phyloP scores from a whole-genome alignment of 371 early-diverging fungal species.

The Chytridium lagenaria region DNA sequence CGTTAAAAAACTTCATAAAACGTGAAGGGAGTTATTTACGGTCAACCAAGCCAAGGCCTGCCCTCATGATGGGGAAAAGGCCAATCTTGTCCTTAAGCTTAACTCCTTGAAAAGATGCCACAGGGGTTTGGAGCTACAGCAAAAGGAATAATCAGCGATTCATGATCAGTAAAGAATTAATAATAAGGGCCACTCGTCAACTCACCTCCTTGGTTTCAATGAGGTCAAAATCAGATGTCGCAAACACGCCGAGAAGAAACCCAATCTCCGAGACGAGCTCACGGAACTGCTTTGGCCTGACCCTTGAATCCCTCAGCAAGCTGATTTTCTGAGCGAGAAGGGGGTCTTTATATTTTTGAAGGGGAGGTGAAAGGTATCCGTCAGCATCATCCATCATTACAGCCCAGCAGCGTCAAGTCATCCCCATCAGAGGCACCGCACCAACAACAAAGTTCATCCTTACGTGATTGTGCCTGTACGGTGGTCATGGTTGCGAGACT shows the following conservation, averaged over 20 bases:
- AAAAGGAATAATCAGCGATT: constrained; percentile 8
- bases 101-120: constrained; percentile 57
- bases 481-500: neutral
- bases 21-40: constrained; percentile 50
- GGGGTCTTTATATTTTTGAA: no score
- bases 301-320: constrained; percentile 66
- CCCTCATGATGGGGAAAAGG: constrained; percentile 83
- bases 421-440: no score
- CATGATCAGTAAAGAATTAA: neutral
- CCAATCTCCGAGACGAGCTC: constrained; percentile 70
- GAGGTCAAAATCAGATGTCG: constrained; percentile 62
- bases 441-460: neutral
- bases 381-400: no score
- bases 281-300: constrained; percentile 69
- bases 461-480: neutral
- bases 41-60: constrained; percentile 76
- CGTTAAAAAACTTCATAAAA: neutral
- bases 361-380: no score
- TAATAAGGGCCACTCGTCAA: neutral
- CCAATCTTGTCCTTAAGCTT: constrained; percentile 66
- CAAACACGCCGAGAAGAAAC: constrained; percentile 71
- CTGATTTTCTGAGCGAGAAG: constrained; percentile 73
- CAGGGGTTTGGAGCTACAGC: constrained; percentile 55
- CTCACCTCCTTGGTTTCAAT: constrained; percentile 52
- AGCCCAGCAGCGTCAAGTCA: no score